Conservation (phyloP, 1,284 basidiomycete species). For the Leucoagaricus sp. region DNA sequence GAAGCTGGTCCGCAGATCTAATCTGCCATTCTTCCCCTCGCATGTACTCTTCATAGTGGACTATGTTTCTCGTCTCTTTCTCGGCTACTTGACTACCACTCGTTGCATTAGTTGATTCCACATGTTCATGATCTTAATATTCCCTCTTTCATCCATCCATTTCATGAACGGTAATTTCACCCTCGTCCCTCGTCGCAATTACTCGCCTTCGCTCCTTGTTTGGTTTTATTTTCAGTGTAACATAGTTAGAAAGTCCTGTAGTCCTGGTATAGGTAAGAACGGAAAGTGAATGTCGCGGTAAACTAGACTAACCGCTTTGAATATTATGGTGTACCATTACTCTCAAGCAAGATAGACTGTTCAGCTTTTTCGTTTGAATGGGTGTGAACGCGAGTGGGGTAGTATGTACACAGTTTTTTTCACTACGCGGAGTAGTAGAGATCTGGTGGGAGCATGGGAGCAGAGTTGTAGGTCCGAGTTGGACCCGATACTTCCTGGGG, state of each 20-base stretch:
- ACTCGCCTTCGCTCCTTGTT: not conserved
- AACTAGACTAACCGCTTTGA: not conserved
- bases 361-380: too few relatives aligned
- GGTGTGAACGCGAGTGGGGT: too few relatives aligned
- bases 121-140: not conserved
- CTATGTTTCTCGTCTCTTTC: not conserved
- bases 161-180: not conserved
- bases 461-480: not conserved
- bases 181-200: not conserved
- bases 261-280: not conserved
- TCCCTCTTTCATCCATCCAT: not conserved
- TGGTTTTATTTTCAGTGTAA: not conserved
- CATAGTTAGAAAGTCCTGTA: not conserved
- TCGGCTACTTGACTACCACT: not conserved
- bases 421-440: not conserved
- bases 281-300: not conserved
- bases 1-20: conserved; percentile 69
- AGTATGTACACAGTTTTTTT: too few relatives aligned
- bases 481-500: not conserved
- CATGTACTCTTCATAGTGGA: not conserved
- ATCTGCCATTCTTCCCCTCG: not conserved
- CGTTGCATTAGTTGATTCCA: not conserved
- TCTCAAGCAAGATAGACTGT: too few relatives aligned
- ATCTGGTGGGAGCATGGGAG: not conserved
- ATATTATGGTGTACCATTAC: not conserved